Percentiles rank a stretch among this genome's conserved stretches.
Evolutionary conservation across 2,329 filamentous ascomycete species (phyloP).

Genomic region (Penicillium sp.): DNA sequence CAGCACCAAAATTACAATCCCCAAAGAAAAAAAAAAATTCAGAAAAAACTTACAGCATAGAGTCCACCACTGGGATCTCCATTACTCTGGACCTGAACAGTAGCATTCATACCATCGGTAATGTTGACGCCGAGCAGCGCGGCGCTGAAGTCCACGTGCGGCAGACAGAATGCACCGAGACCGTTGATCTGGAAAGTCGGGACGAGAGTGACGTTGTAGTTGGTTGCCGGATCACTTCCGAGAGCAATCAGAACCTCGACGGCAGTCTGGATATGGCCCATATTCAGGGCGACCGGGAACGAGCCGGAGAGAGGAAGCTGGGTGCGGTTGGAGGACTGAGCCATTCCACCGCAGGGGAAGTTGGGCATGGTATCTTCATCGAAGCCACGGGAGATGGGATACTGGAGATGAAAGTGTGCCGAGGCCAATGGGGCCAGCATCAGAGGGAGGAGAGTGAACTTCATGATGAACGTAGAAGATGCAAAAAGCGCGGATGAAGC

Average conservation of each 20-base stretch:
- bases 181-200: constrained; percentile 60
- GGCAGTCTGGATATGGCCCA: constrained; percentile 53
- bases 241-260: constrained; percentile 55
- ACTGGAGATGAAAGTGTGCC: constrained; percentile 58
- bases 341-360: constrained; percentile 53
- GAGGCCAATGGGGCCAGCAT: constrained; percentile 46
- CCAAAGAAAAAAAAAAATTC: neutral
- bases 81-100: constrained; percentile 67
- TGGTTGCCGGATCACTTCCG: constrained; percentile 52
- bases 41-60: constrained; percentile 57
- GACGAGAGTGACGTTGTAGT: constrained; percentile 68
- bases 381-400: constrained; percentile 52
- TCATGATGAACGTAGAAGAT: constrained; percentile 22
- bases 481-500: neutral
- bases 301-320: constrained; percentile 49
- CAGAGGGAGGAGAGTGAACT: constrained; percentile 35
- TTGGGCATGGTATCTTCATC: constrained; percentile 46
- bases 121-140: constrained; percentile 45
- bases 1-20: neutral
- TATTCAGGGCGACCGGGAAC: constrained; percentile 51
- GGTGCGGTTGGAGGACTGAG: constrained; percentile 47
- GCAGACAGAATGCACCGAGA: constrained; percentile 65
- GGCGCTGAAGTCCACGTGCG: constrained; percentile 48
- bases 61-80: constrained; percentile 59
- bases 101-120: constrained; percentile 61